Evolutionary conservation across 495 filamentous ascomycete species (phyloP), one percentile per base, ranked within the genome.

Genomic region (Entonaema liquescens): DNA sequence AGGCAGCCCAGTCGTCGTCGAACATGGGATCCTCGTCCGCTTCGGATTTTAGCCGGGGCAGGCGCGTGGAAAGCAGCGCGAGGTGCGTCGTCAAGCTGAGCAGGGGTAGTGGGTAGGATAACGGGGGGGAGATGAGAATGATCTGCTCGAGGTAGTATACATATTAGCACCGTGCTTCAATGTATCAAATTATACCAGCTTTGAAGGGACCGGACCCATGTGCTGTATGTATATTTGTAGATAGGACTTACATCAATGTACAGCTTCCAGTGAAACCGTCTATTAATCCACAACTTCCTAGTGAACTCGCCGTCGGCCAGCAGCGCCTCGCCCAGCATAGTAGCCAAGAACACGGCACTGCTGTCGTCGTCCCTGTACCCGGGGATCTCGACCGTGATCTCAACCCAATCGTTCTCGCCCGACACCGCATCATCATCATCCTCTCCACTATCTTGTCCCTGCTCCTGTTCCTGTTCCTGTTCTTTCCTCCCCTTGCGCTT

Each of bases 11-110:
- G 80, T 99, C 95, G 81, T 99, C 96, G 83, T 97, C 91, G 83
- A 99, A 98, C 73, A 97, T 89, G 1, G 96, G 96, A 74, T 99
- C 96, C 81, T 99, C 95, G 76, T 97, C 94, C 59, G 85, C 84
- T 74, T 93, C 89, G 23, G 93, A 96, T 76, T 92, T 91, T 23
- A 96, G 82, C 31, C 89, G 86, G 17, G 95, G 95, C 2, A 98
- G 87, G 62, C 91, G 90, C 6, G 95, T 93, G 42, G 91, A 88
- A 54, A 97, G 89, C 29, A 99, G 92, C n/a, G 95, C 95, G 65
- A 99, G 91, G 79, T 98, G 93, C 2, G 93, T 96, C 1, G 95
- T 97, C 35, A 98, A 86, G 33, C 92, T 95, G 36, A 98, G 89
- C 7, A 98, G 89, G 1, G 96, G 95, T 13, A 97, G 88, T 0